Evolutionary conservation across 306 rosid species (phyloP), one percentile per base, ranked within the genome.

Genomic region (Gillenia trifoliata): DNA sequence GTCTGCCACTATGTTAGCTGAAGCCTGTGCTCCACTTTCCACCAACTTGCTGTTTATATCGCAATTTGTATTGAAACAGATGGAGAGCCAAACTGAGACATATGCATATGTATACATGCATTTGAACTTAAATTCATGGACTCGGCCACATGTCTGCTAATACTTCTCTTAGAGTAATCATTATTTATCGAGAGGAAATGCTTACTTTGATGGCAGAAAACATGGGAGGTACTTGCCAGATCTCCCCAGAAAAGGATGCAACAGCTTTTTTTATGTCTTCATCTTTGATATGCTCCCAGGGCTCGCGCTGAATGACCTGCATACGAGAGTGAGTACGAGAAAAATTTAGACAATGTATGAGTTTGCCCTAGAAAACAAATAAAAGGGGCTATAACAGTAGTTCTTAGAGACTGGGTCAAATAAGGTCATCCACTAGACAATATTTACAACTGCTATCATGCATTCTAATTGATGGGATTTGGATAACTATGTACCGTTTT

Each of bases 141-240:
- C 61, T 55, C 12, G 1, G 25, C 25, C n/a, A 22, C 25, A 1
- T 38, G 25, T 66, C 36, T 0, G 33, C 50, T 4, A 2, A 52
- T 19, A 62, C n/a, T 33, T 17, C 4, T 69, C 6, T n/a, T 16
- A 34, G 40, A 28, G 17, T 13, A 69, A 43, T 59, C 23, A 70
- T 29, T 33, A 33, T 10, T 8, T 59, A 68, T 67, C 76, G 52
- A 56, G 52, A 19, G 56, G 69, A 28, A 74, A 28, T 50, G 71
- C 92, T 88, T 86, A 94, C 98, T 86, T 94, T 94, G 75, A 94
- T 90, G 77, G 98, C 98, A 68, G 98, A 94, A 82, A 94, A 94
- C 97, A 94, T 94, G 25, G 98, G 98, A 75, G 98, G 98, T 64
- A 94, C 97, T 87, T 94, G 98, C 98, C 97, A 94, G 75, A 88